These are phyloP conservation scores for Helotiales sp. DNA, from an alignment of 2,329 filamentous ascomycete genomes.

Conservation along the genomic window DNA sequence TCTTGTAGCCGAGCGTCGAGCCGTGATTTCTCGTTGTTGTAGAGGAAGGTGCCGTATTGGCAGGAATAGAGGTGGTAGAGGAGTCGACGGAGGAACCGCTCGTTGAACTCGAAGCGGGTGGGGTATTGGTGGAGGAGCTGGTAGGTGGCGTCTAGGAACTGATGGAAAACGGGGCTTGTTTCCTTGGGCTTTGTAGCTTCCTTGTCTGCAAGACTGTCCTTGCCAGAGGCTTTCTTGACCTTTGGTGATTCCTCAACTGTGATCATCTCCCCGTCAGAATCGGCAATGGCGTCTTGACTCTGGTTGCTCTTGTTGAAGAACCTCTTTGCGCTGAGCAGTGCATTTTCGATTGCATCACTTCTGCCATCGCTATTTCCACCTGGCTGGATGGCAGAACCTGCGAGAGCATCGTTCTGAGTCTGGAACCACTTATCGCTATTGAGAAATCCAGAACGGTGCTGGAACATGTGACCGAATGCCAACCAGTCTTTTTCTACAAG, in stretches of 20 bases:
- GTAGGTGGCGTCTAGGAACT: constrained; percentile 94
- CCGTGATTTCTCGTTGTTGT: constrained; percentile 91
- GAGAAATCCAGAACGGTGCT: constrained; percentile 85
- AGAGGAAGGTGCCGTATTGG: constrained; percentile 96
- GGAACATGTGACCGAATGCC: constrained; percentile 97
- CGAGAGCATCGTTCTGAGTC: constrained; percentile 80
- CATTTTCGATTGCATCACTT: constrained; percentile 82
- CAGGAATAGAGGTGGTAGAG: constrained; percentile 95
- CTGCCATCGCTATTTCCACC: constrained; percentile 55
- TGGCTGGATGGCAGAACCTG: constrained; percentile 64
- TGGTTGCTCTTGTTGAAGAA: constrained; percentile 84
- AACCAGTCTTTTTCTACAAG: constrained; percentile 97
- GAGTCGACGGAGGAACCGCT: constrained; percentile 85
- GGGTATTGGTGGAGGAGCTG: constrained; percentile 87
- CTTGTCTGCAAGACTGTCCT: constrained; percentile 54
- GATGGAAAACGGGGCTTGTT: constrained; percentile 94
- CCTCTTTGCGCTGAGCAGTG: constrained; percentile 80
- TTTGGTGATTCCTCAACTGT: constrained; percentile 40
- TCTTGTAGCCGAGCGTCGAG: constrained; percentile 70
- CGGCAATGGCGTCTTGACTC: constrained; percentile 64
- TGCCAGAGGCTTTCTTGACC: constrained; percentile 46
- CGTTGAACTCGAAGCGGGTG: constrained; percentile 93
- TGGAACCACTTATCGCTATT: constrained; percentile 94
- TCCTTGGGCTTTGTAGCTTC: constrained; percentile 85
- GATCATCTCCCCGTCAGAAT: constrained; percentile 54